A percentile compares a stretch with the other conserved stretches of the same genome.
phyloP scores from a whole-genome alignment of 805 yeast species.

The Saitoella complicata region DNA sequence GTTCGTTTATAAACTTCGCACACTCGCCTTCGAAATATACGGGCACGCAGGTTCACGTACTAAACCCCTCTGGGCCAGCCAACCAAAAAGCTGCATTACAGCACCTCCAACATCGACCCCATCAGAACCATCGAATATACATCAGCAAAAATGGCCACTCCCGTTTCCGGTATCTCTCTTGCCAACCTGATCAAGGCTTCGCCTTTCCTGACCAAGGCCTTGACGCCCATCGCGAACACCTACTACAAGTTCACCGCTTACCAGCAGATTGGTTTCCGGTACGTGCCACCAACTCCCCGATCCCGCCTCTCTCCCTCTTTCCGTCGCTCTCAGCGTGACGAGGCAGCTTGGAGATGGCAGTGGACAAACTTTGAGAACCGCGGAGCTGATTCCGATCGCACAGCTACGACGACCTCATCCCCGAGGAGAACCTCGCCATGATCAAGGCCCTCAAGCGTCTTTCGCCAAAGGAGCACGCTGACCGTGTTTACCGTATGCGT shows the following conservation, averaged over 20 bases:
- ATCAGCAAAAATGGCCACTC: constrained; percentile 30
- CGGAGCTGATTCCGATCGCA: constrained; percentile 3
- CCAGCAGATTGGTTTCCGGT: constrained; percentile 78
- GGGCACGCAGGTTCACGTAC: no score
- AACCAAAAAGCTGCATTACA: neutral
- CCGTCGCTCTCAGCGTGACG: neutral
- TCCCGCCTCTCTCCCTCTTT: constrained; percentile 6
- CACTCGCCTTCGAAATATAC: no score
- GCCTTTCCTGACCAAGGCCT: constrained; percentile 58
- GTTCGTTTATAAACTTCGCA: no score
- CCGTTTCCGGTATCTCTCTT: constrained; percentile 54
- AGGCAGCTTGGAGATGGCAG: neutral
- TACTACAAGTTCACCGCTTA: constrained; percentile 70
- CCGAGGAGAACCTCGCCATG: constrained; percentile 74
- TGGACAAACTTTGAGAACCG: neutral
- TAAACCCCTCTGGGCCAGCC: no score
- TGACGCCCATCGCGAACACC: constrained; percentile 64
- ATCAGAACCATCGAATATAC: neutral
- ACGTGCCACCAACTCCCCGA: constrained; percentile 1
- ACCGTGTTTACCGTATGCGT: constrained; percentile 80
- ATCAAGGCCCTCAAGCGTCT: constrained; percentile 81
- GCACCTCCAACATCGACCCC: neutral
- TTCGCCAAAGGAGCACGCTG: constrained; percentile 69
- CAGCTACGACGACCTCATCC: constrained; percentile 68
- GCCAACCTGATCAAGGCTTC: constrained; percentile 68